Conservation (phyloP, 2,329 filamentous ascomycete species). For the Colletotrichum echinochloae region DNA sequence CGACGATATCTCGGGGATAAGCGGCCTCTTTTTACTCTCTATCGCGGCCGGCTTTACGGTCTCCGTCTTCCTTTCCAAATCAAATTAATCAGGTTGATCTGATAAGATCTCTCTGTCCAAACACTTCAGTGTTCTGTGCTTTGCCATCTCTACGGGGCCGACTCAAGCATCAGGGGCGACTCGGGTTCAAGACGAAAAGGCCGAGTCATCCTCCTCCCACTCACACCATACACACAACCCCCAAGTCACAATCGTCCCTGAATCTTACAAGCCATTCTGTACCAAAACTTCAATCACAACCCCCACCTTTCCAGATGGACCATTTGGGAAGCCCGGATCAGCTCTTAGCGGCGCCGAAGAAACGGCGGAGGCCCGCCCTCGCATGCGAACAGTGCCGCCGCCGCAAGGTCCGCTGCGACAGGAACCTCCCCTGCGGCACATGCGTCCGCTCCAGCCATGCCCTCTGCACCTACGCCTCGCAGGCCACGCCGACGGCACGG, state of each 20-base stretch:
- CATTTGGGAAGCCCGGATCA: background rate
- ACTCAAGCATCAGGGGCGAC: background rate
- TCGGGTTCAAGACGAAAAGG: conserved; percentile 25
- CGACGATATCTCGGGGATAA: conserved; percentile 31
- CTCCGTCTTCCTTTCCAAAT: background rate
- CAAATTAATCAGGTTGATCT: conserved; percentile 29
- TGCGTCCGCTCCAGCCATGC: conserved; percentile 68
- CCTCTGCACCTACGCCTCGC: conserved; percentile 64
- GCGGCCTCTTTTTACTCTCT: background rate
- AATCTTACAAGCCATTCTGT: no score
- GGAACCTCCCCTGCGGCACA: conserved; percentile 68
- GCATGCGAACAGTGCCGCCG: conserved; percentile 69
- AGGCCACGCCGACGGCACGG: conserved; percentile 43
- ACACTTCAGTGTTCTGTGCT: background rate
- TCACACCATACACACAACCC: no score
- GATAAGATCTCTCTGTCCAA: conserved; percentile 2
- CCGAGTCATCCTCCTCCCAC: conserved; percentile 27
- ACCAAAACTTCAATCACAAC: no score
- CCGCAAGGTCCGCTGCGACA: conserved; percentile 73
- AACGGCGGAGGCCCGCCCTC: conserved; percentile 54
- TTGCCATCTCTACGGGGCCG: background rate
- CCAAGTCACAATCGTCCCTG: no score
- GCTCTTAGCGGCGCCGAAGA: conserved; percentile 47
- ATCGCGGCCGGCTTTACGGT: background rate
- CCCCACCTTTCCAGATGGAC: background rate